Evolutionary conservation across 805 yeast species (phyloP), one percentile per base, ranked within the genome.

Genomic region (Schwanniomyces polymorphus): DNA sequence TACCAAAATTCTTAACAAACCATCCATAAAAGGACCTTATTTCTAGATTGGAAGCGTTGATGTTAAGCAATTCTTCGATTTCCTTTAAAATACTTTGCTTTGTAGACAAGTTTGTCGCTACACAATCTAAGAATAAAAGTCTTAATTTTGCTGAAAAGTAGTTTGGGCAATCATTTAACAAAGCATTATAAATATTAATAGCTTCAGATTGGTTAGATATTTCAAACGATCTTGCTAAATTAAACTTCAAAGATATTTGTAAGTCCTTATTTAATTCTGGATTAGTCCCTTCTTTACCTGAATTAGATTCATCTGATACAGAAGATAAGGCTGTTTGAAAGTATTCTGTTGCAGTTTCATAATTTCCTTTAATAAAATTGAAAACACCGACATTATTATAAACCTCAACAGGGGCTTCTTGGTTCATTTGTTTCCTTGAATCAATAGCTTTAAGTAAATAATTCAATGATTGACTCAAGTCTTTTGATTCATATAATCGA

Each of bases 21-120:
- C 98, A 94, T 27, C 96, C 94, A 63, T 87, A 89, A 56, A 94
- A 87, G 0, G 98, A 86, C 51, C 99, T 83, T 2, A 89, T 84
- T 62, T 91, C 97, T 50, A 90, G 68, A 59, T 89, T 81, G 8
- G 82, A 79, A 1, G 82, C 76, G 50, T 81, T 74, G 11, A 74
- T 65, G 3, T 69, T 65, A 43, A 92, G 65, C 4, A 94, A 68
- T 2, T 70, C 59, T 37, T 79, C 75, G 49, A 89, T 71, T 50
- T 83, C 85, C 4, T 74, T 61, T 41, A 76, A 80, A 7, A 85
- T 71, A 23, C 75, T 75, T 23, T 73, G 72, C 43, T 78, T 75
- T 10, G 64, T 50, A 2, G 62, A 52, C 41, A 43, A 51, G 27
- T 60, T 56, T 14, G 75, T 68, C 2, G 79, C 72, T 27, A 83